phyloP scores from a whole-genome alignment of 441 rosid genomes.

The Breynia disticha region DNA sequence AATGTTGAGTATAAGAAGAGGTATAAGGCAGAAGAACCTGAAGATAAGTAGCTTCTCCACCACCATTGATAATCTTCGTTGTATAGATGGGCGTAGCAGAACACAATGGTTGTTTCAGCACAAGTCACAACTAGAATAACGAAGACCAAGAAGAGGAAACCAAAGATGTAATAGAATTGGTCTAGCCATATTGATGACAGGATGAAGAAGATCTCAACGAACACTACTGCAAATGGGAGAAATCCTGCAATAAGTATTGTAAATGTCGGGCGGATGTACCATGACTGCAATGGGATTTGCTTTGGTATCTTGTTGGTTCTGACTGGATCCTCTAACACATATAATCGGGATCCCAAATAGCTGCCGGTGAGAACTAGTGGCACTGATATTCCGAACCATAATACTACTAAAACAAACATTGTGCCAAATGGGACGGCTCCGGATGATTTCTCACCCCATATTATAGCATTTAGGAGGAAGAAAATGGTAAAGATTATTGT shows the following conservation, averaged over 20 bases:
- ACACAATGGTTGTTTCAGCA: slow-evolving; percentile 70
- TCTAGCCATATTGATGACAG: slow-evolving; percentile 87
- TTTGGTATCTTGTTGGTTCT: slow-evolving; percentile 80
- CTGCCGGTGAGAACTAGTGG: slow-evolving; percentile 79
- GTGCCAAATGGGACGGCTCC: slow-evolving; percentile 92
- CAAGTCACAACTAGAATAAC: slow-evolving; percentile 65
- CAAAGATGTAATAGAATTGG: slow-evolving; percentile 90
- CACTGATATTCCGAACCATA: slow-evolving; percentile 91
- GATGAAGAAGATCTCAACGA: slow-evolving; percentile 84
- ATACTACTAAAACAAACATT: slow-evolving; percentile 69
- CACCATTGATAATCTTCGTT: slow-evolving; percentile 86
- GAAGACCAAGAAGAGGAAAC: slow-evolving; percentile 79
- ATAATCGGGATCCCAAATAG: slow-evolving; percentile 69
- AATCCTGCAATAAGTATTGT: slow-evolving; percentile 72
- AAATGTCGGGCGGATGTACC: slow-evolving; percentile 78
- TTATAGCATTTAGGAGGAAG: slow-evolving; percentile 67
- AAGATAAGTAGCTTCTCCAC: slow-evolving; percentile 82
- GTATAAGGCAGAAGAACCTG: slow-evolving; percentile 78
- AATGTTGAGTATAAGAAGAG: slow-evolving; percentile 72
- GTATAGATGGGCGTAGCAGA: slow-evolving; percentile 85
- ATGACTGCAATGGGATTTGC: slow-evolving; percentile 70
- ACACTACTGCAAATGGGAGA: slow-evolving; percentile 84
- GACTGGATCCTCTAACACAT: slow-evolving; percentile 60
- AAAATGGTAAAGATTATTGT: slow-evolving; percentile 55
- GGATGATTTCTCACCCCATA: slow-evolving; percentile 83